These are phyloP conservation scores for Aphanoascus verrucosus DNA, from an alignment of 2,329 filamentous ascomycete genomes.

Conservation along the genomic window DNA sequence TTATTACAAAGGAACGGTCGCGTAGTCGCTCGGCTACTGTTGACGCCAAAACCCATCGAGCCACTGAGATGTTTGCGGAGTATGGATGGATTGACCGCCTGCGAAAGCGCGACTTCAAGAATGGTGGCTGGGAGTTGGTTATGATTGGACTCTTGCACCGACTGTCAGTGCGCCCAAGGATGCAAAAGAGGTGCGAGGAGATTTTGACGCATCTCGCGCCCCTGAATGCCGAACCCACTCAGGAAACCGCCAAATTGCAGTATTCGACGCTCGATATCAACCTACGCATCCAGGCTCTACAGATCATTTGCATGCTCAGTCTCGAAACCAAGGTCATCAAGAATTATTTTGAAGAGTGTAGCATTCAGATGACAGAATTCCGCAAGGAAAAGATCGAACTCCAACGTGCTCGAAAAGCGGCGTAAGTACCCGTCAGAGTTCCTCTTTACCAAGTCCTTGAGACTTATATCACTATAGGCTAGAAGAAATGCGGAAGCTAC, in stretches of 20 bases:
- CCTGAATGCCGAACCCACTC: conserved; percentile 60
- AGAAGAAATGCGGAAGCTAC: conserved; percentile 37
- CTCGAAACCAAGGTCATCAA: conserved; percentile 77
- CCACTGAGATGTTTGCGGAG: conserved; percentile 60
- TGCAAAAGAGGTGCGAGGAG: conserved; percentile 63
- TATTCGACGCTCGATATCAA: conserved; percentile 76
- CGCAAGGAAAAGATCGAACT: conserved; percentile 92
- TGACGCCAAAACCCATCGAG: conserved; percentile 39
- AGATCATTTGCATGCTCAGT: conserved; percentile 77
- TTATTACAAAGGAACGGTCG: conserved; percentile 53
- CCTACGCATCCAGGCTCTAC: conserved; percentile 64
- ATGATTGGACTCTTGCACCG: conserved; percentile 79
- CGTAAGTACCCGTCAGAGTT: conserved; percentile 35
- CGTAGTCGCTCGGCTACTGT: conserved; percentile 34
- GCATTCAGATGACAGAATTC: conserved; percentile 85
- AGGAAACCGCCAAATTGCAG: conserved; percentile 59
- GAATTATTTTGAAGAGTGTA: conserved; percentile 82
- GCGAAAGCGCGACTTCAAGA: conserved; percentile 68
- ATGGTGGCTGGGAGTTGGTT: conserved; percentile 86
- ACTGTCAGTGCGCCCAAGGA: conserved; percentile 62
- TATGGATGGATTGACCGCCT: conserved; percentile 81
- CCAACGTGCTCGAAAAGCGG: conserved; percentile 62
- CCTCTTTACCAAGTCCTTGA: not conserved
- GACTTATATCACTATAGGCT: conserved; percentile 22
- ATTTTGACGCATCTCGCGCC: conserved; percentile 75